These are phyloP conservation scores for Cryptococcus amylolentus DNA, from an alignment of 1,284 basidiomycete species.

Conservation along the genomic window DNA sequence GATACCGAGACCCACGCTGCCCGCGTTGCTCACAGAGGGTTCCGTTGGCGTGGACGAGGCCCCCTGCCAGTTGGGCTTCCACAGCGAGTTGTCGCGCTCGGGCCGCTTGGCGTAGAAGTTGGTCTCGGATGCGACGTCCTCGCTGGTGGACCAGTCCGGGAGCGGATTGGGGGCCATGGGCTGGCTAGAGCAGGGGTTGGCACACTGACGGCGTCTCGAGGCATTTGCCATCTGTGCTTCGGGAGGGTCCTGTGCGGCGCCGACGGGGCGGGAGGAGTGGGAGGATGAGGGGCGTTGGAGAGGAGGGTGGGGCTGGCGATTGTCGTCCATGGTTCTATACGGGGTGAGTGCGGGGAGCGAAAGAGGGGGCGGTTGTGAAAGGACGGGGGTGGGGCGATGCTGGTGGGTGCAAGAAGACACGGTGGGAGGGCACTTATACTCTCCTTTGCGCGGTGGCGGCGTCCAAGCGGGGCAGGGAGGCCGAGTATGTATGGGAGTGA, in stretches of 20 bases:
- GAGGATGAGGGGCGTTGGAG: slow-evolving; percentile 13
- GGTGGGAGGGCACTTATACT: too few species aligned
- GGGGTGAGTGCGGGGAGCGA: too few species aligned
- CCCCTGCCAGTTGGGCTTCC: neutral
- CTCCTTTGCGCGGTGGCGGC: too few species aligned
- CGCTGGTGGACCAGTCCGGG: neutral
- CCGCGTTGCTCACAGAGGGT: neutral
- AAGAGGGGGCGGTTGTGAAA: too few species aligned
- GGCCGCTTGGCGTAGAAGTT: neutral
- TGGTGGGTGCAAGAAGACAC: too few species aligned
- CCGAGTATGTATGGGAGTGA: too few species aligned
- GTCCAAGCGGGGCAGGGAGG: too few species aligned
- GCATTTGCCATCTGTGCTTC: neutral
- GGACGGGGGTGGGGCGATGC: too few species aligned
- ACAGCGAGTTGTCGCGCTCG: neutral
- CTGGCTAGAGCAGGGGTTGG: slow-evolving; percentile 13
- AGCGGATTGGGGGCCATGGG: neutral
- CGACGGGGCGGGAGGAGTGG: slow-evolving; percentile 13
- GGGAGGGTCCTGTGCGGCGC: slow-evolving; percentile 2
- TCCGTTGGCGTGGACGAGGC: neutral
- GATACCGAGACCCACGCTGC: neutral
- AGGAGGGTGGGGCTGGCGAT: slow-evolving; percentile 20
- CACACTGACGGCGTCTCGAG: neutral
- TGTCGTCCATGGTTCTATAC: slow-evolving; percentile 17
- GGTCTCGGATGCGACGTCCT: neutral